phyloP scores from a whole-genome alignment of 257 asterid genomes.

The Anisodus tanguticus region DNA sequence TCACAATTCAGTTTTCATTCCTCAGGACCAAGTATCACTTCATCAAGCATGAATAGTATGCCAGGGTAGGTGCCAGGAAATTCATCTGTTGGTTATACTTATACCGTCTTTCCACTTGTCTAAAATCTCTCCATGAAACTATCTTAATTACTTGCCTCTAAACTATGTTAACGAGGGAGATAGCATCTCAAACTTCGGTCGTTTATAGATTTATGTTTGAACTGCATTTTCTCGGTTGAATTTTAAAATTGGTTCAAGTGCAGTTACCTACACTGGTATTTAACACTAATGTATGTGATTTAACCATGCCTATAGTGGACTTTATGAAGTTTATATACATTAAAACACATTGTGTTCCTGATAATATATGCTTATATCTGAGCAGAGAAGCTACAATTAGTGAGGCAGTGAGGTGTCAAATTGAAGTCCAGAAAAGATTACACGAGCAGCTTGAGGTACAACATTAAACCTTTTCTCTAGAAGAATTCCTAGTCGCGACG shows the following conservation, averaged over 20 bases:
- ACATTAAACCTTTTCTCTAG: neutral
- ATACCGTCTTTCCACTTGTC: neutral
- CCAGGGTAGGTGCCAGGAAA: slow-evolving; percentile 50
- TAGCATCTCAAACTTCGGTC: neutral
- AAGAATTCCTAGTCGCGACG: neutral
- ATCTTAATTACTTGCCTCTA: neutral
- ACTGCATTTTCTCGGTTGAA: neutral
- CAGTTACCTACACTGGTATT: neutral
- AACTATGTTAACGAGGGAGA: neutral
- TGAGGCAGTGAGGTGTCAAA: slow-evolving; percentile 65
- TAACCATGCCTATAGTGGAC: neutral
- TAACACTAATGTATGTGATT: neutral
- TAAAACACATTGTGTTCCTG: neutral
- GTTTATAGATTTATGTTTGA: neutral
- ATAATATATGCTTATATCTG: slow-evolving; percentile 12
- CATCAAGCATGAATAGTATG: slow-evolving; percentile 58
- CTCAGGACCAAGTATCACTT: slow-evolving; percentile 51
- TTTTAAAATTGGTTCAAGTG: neutral
- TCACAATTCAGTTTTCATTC: slow-evolving; percentile 53
- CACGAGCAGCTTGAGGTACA: slow-evolving; percentile 85
- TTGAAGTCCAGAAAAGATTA: slow-evolving; percentile 75
- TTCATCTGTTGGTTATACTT: slow-evolving; percentile 5
- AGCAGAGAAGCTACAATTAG: slow-evolving; percentile 71
- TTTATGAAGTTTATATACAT: neutral
- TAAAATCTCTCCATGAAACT: neutral